Conservation (phyloP, 495 filamentous ascomycete genomes). For the Daldinia vernicosa region DNA sequence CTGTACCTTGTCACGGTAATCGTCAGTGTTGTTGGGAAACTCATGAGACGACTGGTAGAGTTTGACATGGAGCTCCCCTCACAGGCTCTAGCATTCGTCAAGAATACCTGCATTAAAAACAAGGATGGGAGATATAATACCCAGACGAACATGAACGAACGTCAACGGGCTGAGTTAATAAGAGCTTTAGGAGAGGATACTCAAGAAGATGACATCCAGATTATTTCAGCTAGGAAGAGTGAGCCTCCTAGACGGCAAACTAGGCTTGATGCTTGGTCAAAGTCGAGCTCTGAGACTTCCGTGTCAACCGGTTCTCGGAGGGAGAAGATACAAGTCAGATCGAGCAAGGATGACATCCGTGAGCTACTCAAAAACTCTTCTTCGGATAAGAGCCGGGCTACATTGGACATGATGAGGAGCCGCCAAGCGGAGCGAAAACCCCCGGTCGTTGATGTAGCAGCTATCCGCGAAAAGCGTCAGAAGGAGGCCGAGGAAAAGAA, state of each 20-base stretch:
- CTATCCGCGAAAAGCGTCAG: constrained; percentile 74
- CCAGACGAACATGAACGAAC: constrained; percentile 75
- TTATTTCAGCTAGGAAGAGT: constrained; percentile 50
- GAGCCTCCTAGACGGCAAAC: constrained; percentile 68
- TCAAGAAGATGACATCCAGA: constrained; percentile 59
- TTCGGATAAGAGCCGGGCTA: constrained; percentile 49
- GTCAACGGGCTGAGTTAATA: constrained; percentile 83
- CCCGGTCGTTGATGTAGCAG: constrained; percentile 47
- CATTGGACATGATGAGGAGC: constrained; percentile 51
- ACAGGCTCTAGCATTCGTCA: constrained; percentile 68
- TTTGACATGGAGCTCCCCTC: constrained; percentile 72
- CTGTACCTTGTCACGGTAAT: constrained; percentile 79
- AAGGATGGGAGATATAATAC: constrained; percentile 56
- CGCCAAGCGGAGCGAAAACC: constrained; percentile 46
- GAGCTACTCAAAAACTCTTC: constrained; percentile 50
- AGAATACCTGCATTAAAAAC: constrained; percentile 58
- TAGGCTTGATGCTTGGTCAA: constrained; percentile 71
- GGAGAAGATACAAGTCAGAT: constrained; percentile 30
- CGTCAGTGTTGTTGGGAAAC: constrained; percentile 67
- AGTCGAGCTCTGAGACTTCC: constrained; percentile 44
- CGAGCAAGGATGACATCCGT: constrained; percentile 47
- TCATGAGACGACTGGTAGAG: constrained; percentile 76
- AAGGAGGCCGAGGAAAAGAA: constrained; percentile 78
- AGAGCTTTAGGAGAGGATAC: constrained; percentile 81
- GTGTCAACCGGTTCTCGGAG: constrained; percentile 31